Conservation (phyloP, 768 basidiomycete species). For the Auricularia cornea region DNA sequence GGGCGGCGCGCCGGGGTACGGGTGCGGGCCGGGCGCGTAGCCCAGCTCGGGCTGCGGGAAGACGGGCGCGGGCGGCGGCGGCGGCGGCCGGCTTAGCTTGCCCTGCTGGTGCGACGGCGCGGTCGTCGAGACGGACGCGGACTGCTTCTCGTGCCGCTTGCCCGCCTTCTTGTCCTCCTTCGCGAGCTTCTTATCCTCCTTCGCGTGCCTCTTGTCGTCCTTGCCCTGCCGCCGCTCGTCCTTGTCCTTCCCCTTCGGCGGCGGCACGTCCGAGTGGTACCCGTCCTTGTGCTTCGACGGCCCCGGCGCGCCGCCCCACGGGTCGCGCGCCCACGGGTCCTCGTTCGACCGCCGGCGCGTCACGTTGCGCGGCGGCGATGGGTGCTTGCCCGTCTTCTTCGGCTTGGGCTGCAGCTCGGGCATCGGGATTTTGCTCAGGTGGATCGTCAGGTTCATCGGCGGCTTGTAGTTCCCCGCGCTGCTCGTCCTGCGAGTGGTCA, state of each 20-base stretch:
- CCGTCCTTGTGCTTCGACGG: not conserved
- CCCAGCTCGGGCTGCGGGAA: not conserved
- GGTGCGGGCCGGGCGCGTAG: not conserved
- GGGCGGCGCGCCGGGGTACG: not conserved
- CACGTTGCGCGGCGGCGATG: not conserved
- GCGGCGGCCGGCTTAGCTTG: not conserved
- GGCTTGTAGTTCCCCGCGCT: slow-evolving; percentile 40
- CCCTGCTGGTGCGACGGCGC: too few relatives aligned
- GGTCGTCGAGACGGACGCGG: not conserved
- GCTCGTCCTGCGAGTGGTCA: slow-evolving; percentile 3
- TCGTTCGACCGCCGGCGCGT: not conserved
- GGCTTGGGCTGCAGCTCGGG: slow-evolving; percentile 60
- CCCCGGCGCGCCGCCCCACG: not conserved
- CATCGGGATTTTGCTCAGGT: slow-evolving; percentile 82
- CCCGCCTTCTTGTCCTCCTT: not conserved
- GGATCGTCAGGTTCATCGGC: slow-evolving; percentile 58
- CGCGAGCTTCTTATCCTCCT: not conserved
- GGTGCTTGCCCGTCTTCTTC: not conserved
- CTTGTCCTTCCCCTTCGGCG: not conserved
- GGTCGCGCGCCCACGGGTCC: not conserved
- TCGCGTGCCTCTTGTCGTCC: not conserved
- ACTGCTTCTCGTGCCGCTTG: not conserved
- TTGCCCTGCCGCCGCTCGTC: not conserved
- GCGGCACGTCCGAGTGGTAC: not conserved
- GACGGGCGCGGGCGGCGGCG: not conserved